Evolutionary conservation across 441 rosid genomes (phyloP).

Genomic region (Bruguiera hainesii): DNA sequence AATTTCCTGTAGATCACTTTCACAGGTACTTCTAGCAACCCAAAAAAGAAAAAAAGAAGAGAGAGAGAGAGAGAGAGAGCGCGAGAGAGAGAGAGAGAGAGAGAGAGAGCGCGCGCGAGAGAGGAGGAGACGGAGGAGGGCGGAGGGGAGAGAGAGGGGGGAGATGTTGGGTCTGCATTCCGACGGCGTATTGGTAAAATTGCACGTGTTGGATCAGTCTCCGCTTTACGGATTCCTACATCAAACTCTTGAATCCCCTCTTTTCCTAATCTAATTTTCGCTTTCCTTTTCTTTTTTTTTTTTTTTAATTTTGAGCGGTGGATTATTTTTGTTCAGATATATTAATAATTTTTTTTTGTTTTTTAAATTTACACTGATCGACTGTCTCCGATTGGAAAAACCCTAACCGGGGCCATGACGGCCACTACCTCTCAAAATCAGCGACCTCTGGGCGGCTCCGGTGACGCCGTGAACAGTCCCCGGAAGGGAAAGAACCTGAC

Average conservation of each 20-base stretch:
- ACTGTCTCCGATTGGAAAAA: neutral
- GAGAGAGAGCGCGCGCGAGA: neutral
- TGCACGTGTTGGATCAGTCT: neutral
- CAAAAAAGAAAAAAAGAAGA: neutral
- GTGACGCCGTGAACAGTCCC: neutral
- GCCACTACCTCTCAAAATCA: conserved; percentile 1
- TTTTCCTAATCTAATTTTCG: neutral
- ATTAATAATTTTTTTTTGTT: neutral
- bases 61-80: neutral
- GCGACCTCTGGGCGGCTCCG: neutral
- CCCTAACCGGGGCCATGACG: conserved; percentile 4
- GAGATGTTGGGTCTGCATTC: neutral
- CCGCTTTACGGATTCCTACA: neutral
- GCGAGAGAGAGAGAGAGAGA: neutral
- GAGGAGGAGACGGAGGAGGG: neutral
- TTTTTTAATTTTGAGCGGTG: neutral
- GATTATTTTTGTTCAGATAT: neutral
- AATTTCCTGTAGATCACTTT: too few species aligned
- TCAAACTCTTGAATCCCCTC: neutral
- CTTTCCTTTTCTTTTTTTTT: neutral
- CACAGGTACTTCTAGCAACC: too few species aligned
- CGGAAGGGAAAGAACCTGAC: neutral
- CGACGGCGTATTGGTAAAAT: neutral
- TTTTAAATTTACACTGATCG: neutral
- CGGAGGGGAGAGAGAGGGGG: neutral